Evolutionary conservation across 352 stramenopile genomes (phyloP).

Genomic region (Elongisporangium anandrum): DNA sequence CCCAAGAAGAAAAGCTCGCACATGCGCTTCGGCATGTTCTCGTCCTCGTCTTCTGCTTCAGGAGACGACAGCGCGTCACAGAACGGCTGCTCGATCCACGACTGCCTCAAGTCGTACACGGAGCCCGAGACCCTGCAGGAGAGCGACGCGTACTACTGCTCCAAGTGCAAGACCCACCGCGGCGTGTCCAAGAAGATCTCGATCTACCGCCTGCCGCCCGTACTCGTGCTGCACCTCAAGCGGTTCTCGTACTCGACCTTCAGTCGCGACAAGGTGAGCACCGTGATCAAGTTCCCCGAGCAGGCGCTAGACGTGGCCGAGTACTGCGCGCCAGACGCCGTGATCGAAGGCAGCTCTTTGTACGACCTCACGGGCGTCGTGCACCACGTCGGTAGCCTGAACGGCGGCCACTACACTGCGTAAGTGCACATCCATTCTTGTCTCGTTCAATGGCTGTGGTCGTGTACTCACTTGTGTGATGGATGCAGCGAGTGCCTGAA

Average conservation of each 20-base stretch:
- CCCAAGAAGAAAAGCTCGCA: conserved; percentile 61
- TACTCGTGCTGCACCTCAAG: conserved; percentile 89
- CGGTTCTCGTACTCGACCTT: conserved; percentile 82
- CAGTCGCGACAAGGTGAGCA: conserved; percentile 75
- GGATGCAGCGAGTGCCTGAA: conserved; percentile 59
- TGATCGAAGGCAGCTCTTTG: conserved; percentile 59
- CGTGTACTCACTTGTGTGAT: background rate
- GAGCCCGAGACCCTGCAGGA: conserved; percentile 61
- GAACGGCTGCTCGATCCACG: conserved; percentile 41
- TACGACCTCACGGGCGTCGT: conserved; percentile 82
- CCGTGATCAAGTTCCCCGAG: conserved; percentile 52
- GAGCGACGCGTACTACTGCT: conserved; percentile 67
- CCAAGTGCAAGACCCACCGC: conserved; percentile 68
- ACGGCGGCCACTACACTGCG: conserved; percentile 84
- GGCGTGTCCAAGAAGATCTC: conserved; percentile 72
- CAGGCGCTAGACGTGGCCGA: conserved; percentile 58
- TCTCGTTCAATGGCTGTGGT: background rate
- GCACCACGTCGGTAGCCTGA: conserved; percentile 72
- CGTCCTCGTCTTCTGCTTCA: conserved; percentile 2
- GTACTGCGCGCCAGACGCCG: conserved; percentile 60
- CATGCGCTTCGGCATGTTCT: conserved; percentile 36
- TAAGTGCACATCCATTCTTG: conserved; percentile 16
- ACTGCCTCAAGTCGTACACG: conserved; percentile 71
- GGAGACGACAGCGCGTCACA: conserved; percentile 3
- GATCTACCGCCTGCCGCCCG: conserved; percentile 67